Conservation (phyloP, 73 alveolate species). For the Uronychia setigera region DNA sequence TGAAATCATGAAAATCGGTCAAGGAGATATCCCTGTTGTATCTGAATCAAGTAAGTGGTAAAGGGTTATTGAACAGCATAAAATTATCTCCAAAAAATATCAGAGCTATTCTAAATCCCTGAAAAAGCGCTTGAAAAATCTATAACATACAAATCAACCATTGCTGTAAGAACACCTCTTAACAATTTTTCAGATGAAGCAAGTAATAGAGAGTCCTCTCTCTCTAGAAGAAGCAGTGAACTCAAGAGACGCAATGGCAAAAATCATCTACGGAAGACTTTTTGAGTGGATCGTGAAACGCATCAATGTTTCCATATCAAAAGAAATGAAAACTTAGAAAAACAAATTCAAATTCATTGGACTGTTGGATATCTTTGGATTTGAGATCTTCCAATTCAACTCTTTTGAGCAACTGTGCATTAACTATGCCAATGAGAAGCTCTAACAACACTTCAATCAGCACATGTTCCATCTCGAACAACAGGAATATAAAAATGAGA, state of each 20-base stretch:
- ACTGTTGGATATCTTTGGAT: conserved; percentile 98
- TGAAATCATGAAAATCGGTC: conserved; percentile 36
- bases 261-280: conserved; percentile 88
- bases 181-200: conserved; percentile 32
- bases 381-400: conserved; percentile 96
- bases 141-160: conserved; percentile 48
- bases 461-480: conserved; percentile 95
- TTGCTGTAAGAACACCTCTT: conserved; percentile 42
- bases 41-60: background rate
- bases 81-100: conserved; percentile 6
- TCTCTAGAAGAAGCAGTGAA: conserved; percentile 62
- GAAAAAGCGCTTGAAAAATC: conserved; percentile 59
- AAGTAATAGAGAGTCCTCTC: conserved; percentile 12
- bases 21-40: conserved; percentile 40
- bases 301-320: conserved; percentile 59
- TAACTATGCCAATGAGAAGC: conserved; percentile 97
- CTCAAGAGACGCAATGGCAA: conserved; percentile 94
- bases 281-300: conserved; percentile 87
- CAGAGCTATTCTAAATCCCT: conserved; percentile 46
- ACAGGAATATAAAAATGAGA: conserved; percentile 88
- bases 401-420: conserved; percentile 97
- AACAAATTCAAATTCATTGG: conserved; percentile 85
- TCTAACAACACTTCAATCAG: conserved; percentile 92
- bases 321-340: conserved; percentile 42
- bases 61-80: background rate